A percentile compares a stretch with the other conserved stretches of the same genome.
Evolutionary conservation across 441 rosid species (phyloP).

Genomic region (Mallotus repandus): DNA sequence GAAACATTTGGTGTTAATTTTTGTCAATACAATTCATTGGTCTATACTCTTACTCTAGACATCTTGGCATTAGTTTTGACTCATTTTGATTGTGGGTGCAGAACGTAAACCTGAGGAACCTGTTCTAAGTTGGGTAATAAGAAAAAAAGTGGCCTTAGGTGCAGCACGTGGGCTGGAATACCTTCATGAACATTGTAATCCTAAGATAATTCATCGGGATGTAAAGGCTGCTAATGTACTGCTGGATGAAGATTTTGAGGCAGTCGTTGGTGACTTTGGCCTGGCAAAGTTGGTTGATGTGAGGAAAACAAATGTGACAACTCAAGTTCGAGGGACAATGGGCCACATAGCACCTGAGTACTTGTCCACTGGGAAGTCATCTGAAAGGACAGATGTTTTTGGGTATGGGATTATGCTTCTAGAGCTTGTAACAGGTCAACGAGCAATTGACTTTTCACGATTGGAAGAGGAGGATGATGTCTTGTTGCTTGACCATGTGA

Average conservation of each 20-base stretch:
- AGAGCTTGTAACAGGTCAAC: conserved; percentile 96
- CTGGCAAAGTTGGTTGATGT: conserved; percentile 89
- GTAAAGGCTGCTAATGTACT: conserved; percentile 94
- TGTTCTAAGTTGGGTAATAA: conserved; percentile 68
- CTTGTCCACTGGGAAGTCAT: conserved; percentile 91
- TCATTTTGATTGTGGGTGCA: conserved; percentile 32
- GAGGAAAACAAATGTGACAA: conserved; percentile 76
- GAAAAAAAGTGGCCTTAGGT: conserved; percentile 82
- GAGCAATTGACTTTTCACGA: conserved; percentile 94
- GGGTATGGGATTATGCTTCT: conserved; percentile 94
- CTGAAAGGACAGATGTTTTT: conserved; percentile 90
- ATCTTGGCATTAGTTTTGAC: conserved; percentile 1
- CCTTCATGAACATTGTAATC: conserved; percentile 95
- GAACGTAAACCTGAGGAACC: conserved; percentile 73
- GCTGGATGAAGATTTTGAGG: conserved; percentile 89
- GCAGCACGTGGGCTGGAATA: conserved; percentile 91
- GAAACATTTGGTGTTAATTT: no score
- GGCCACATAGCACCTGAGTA: conserved; percentile 99
- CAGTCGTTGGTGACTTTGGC: conserved; percentile 97
- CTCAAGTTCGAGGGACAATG: conserved; percentile 97
- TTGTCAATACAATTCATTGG: no score
- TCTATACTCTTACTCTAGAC: no score
- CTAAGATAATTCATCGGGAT: conserved; percentile 93
- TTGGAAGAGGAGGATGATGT: conserved; percentile 97
- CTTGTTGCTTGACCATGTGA: conserved; percentile 88